These are phyloP conservation scores for Ophiostoma perfectum DNA, from an alignment of 2,329 filamentous ascomycete genomes.

Conservation along the genomic window DNA sequence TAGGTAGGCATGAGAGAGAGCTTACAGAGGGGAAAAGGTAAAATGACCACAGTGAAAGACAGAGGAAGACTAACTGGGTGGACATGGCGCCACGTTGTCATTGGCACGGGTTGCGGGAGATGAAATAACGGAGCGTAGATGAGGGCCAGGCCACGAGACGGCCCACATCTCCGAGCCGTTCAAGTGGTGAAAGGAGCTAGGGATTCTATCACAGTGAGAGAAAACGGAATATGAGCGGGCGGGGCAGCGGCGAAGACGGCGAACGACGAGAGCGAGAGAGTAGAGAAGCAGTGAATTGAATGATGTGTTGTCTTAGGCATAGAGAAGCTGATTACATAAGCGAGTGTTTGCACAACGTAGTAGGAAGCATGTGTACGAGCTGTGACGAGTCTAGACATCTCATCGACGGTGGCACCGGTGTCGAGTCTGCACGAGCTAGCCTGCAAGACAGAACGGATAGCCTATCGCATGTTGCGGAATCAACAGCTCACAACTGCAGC, in stretches of 20 bases:
- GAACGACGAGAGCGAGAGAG: background rate
- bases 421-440: background rate
- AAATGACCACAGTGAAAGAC: too few relatives aligned
- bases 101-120: conserved; percentile 6
- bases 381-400: background rate
- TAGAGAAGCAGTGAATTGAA: background rate
- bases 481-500: background rate
- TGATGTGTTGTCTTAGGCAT: background rate
- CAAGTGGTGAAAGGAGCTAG: conserved; percentile 2
- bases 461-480: background rate
- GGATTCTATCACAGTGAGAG: background rate
- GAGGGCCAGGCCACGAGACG: conserved; percentile 4
- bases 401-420: background rate
- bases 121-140: background rate
- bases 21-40: too few relatives aligned
- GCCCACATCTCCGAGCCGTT: background rate
- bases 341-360: too few relatives aligned
- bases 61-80: background rate
- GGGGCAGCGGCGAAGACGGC: background rate
- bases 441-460: background rate
- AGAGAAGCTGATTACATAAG: too few relatives aligned
- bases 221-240: background rate
- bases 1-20: too few relatives aligned
- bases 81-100: background rate
- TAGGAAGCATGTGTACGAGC: too few relatives aligned